A percentile compares a stretch with the other conserved stretches of the same genome.
These are phyloP conservation scores for Ceratocystis harringtonii DNA, from an alignment of 2,329 filamentous ascomycete genomes.

Conservation along the genomic window DNA sequence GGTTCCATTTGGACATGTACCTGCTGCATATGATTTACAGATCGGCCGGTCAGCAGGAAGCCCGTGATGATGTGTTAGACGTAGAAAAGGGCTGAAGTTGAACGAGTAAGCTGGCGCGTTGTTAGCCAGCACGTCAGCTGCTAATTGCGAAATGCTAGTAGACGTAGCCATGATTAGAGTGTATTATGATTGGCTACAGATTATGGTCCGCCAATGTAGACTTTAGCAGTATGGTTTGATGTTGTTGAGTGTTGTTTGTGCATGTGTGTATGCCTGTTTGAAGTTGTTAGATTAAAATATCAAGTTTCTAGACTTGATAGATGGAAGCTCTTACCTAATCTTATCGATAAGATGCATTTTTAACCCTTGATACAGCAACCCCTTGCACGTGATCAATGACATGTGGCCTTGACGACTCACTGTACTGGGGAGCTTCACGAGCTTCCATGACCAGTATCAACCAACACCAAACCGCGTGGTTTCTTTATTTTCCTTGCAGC, in stretches of 20 bases:
- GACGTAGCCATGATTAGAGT: conserved; percentile 19
- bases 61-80: conserved; percentile 68
- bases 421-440: background rate
- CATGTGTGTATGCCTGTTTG: background rate
- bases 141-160: conserved; percentile 21
- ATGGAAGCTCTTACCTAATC: background rate
- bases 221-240: background rate
- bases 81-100: conserved; percentile 74
- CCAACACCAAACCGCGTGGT: background rate
- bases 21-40: conserved; percentile 74
- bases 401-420: conserved; percentile 4
- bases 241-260: background rate
- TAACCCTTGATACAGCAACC: background rate
- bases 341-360: background rate
- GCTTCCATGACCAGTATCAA: background rate
- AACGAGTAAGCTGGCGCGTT: conserved; percentile 49
- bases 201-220: conserved; percentile 4
- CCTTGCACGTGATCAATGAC: background rate
- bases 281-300: background rate
- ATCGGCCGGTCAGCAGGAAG: conserved; percentile 63
- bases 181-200: background rate
- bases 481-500: background rate
- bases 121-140: conserved; percentile 41
- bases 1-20: conserved; percentile 73
- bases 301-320: background rate